A percentile compares a stretch with the other conserved stretches of the same genome.
Conservation (phyloP, 1,284 basidiomycete genomes). For the Ganoderma sinense region DNA sequence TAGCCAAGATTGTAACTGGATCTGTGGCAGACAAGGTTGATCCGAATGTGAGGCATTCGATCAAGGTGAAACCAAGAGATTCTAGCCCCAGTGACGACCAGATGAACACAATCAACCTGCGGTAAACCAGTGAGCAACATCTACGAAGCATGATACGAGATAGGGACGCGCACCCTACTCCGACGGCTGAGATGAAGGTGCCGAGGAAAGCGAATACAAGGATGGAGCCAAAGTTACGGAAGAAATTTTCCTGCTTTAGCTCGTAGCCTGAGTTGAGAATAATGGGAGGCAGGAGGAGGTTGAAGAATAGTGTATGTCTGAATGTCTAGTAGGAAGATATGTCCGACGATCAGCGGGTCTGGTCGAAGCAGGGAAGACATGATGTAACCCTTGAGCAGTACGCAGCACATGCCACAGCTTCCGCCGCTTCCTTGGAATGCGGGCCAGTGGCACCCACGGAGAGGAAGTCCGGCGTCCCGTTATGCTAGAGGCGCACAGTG, state of each 20-base stretch:
- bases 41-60: slow-evolving; percentile 97
- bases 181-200: slow-evolving; percentile 96
- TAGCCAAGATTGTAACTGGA: slow-evolving; percentile 97
- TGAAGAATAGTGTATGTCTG: slow-evolving; percentile 98
- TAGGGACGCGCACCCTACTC: slow-evolving; percentile 82
- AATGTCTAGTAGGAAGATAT: slow-evolving; percentile 72
- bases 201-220: slow-evolving; percentile 96
- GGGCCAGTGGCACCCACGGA: background rate
- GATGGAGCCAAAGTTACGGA: slow-evolving; percentile 97
- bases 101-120: slow-evolving; percentile 92
- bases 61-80: slow-evolving; percentile 78
- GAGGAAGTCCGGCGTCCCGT: background rate
- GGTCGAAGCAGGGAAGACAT: background rate
- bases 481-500: slow-evolving; percentile 1
- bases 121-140: slow-evolving; percentile 53
- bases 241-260: slow-evolving; percentile 98
- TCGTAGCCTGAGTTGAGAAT: slow-evolving; percentile 99
- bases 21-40: slow-evolving; percentile 98
- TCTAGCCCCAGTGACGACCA: slow-evolving; percentile 94
- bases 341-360: background rate
- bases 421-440: background rate
- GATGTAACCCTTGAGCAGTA: background rate
- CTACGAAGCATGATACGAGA: background rate
- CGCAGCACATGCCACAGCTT: background rate
- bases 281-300: slow-evolving; percentile 96